Evolutionary conservation across 306 rosid species (phyloP).

Genomic region (Cicer bijugum): DNA sequence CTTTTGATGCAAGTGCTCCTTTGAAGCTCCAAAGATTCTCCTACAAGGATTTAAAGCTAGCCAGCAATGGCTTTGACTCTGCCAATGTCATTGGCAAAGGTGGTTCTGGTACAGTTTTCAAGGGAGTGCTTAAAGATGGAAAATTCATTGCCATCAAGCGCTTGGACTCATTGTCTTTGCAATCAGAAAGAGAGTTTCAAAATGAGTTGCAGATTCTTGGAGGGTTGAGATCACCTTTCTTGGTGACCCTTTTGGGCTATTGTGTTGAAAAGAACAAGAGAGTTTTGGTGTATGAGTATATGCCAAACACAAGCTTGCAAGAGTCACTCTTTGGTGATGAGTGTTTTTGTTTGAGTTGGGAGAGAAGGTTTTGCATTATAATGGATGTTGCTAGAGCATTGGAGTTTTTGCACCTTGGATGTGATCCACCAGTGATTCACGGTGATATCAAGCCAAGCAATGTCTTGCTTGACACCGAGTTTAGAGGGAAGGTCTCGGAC

Average conservation of each 20-base stretch:
- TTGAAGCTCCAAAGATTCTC: slow-evolving; percentile 82
- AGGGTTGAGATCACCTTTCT: slow-evolving; percentile 81
- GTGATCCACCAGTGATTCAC: slow-evolving; percentile 95
- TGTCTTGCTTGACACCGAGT: slow-evolving; percentile 74
- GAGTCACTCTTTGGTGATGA: slow-evolving; percentile 85
- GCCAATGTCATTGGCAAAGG: slow-evolving; percentile 89
- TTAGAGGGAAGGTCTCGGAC: slow-evolving; percentile 75
- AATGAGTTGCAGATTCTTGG: slow-evolving; percentile 94
- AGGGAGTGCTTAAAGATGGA: slow-evolving; percentile 74
- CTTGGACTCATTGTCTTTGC: slow-evolving; percentile 67
- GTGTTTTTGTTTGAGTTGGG: slow-evolving; percentile 71
- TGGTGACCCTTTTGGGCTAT: slow-evolving; percentile 86
- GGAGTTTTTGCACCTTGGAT: slow-evolving; percentile 84
- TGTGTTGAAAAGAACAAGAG: slow-evolving; percentile 80
- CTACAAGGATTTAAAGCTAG: slow-evolving; percentile 77
- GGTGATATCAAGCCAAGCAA: slow-evolving; percentile 96
- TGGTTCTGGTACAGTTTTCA: slow-evolving; percentile 92
- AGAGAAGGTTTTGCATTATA: slow-evolving; percentile 72
- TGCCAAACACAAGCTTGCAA: slow-evolving; percentile 89
- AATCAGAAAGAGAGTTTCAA: slow-evolving; percentile 87
- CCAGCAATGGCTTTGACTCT: slow-evolving; percentile 68
- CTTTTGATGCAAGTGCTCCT: slow-evolving; percentile 81
- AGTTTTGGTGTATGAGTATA: slow-evolving; percentile 79
- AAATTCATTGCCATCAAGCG: slow-evolving; percentile 79
- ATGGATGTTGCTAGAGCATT: slow-evolving; percentile 84